Evolutionary conservation across 805 yeast species (phyloP).

Genomic region (Scheffersomyces amazonensis): DNA sequence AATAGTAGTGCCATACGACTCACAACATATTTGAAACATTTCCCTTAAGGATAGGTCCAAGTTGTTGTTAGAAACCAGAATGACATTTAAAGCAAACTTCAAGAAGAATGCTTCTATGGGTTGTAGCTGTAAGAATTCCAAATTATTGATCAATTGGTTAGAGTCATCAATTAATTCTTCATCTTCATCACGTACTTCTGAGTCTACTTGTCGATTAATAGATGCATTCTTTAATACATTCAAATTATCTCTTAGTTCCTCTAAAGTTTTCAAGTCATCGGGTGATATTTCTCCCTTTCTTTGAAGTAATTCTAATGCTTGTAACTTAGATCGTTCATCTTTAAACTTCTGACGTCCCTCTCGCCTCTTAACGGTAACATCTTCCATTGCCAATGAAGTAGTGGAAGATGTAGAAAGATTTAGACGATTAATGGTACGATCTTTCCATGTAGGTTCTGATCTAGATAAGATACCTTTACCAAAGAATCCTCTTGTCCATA

Average conservation of each 20-base stretch:
- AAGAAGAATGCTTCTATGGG: conserved; percentile 76
- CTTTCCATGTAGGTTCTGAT: conserved; percentile 88
- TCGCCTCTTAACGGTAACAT: conserved; percentile 70
- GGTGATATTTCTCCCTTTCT: conserved; percentile 22
- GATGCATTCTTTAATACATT: conserved; percentile 14
- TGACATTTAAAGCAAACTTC: conserved; percentile 50
- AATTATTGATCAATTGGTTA: conserved; percentile 4
- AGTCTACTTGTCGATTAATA: neutral
- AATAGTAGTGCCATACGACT: neutral
- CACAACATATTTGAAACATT: conserved; percentile 24
- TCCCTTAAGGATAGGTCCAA: conserved; percentile 14
- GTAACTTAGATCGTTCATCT: conserved; percentile 50
- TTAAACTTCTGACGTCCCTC: conserved; percentile 72
- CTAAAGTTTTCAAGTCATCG: conserved; percentile 19
- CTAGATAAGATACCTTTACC: conserved; percentile 90
- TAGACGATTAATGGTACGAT: conserved; percentile 58
- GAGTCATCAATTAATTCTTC: conserved; percentile 13
- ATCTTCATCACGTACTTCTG: conserved; percentile 9
- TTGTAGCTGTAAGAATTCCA: conserved; percentile 64
- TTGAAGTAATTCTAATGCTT: conserved; percentile 50
- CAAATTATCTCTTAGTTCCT: conserved; percentile 12
- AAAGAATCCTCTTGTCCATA: conserved; percentile 88
- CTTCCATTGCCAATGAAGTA: conserved; percentile 54
- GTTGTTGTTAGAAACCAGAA: conserved; percentile 28
- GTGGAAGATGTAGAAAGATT: conserved; percentile 32